These are phyloP conservation scores for Scedosporium minutisporum DNA, from an alignment of 2,329 filamentous ascomycete genomes.

Conservation along the genomic window DNA sequence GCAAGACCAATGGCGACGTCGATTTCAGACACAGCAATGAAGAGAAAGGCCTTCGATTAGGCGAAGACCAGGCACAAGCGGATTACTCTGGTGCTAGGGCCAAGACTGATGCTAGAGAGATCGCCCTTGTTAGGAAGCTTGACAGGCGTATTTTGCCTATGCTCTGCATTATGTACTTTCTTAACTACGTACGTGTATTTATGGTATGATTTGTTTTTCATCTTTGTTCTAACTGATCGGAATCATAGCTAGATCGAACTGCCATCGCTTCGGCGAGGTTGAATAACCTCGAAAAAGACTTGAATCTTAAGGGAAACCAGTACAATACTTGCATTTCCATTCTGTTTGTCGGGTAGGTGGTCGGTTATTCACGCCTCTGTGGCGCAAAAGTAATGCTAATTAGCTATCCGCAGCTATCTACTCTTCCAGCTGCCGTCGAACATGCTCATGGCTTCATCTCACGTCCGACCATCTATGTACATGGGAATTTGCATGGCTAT, in stretches of 20 bases:
- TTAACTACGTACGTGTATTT: constrained; percentile 16
- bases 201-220: no score
- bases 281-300: constrained; percentile 22
- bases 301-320: constrained; percentile 25
- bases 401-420: constrained; percentile 17
- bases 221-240: not conserved
- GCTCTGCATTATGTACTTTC: constrained; percentile 26
- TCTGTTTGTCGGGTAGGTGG: constrained; percentile 22
- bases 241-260: constrained; percentile 18
- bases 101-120: constrained; percentile 23
- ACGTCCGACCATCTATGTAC: constrained; percentile 29
- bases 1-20: no score
- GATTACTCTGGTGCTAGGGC: constrained; percentile 24
- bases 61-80: constrained; percentile 6
- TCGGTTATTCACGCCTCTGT: no score
- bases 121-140: constrained; percentile 22
- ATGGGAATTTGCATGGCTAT: constrained; percentile 15
- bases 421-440: constrained; percentile 27
- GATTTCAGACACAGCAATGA: no score
- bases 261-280: constrained; percentile 15
- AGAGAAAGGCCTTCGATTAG: no score
- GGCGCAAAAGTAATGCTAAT: no score
- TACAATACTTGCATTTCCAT: constrained; percentile 27
- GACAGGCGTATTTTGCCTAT: constrained; percentile 21
- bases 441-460: constrained; percentile 24